Conservation (phyloP, 306 rosid species). For the Sicyos edulis region DNA sequence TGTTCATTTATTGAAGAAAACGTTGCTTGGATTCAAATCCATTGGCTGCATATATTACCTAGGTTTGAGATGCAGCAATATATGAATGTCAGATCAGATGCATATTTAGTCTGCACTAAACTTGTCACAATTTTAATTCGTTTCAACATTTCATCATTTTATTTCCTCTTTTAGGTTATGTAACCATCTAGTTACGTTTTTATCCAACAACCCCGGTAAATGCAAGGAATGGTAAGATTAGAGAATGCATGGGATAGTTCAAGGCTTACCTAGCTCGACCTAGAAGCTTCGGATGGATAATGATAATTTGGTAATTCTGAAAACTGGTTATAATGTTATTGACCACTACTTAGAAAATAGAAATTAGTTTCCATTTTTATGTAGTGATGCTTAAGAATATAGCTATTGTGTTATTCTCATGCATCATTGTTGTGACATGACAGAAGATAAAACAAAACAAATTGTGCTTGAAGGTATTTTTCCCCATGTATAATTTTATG, state of each 20-base stretch:
- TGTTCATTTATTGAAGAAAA: background rate
- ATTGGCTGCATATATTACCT: background rate
- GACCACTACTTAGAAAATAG: background rate
- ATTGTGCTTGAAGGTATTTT: background rate
- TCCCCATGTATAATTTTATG: conserved; percentile 3
- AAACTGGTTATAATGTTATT: background rate
- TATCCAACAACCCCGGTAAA: background rate
- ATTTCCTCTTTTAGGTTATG: background rate
- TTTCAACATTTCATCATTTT: background rate
- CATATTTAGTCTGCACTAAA: no score
- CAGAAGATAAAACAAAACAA: background rate
- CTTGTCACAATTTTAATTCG: background rate
- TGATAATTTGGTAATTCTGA: background rate
- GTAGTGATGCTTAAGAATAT: background rate
- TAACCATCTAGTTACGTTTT: background rate
- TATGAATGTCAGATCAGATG: background rate
- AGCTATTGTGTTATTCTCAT: background rate
- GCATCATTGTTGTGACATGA: background rate
- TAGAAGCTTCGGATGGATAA: background rate
- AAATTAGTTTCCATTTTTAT: background rate
- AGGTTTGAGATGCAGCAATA: background rate
- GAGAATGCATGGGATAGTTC: conserved; percentile 3
- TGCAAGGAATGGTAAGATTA: background rate
- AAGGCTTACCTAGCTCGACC: background rate
- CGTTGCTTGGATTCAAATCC: background rate